Evolutionary conservation across 192 early-diverging fungal species (phyloP), one percentile per base, ranked within the genome.

Genomic region (Linnemannia zychae): DNA sequence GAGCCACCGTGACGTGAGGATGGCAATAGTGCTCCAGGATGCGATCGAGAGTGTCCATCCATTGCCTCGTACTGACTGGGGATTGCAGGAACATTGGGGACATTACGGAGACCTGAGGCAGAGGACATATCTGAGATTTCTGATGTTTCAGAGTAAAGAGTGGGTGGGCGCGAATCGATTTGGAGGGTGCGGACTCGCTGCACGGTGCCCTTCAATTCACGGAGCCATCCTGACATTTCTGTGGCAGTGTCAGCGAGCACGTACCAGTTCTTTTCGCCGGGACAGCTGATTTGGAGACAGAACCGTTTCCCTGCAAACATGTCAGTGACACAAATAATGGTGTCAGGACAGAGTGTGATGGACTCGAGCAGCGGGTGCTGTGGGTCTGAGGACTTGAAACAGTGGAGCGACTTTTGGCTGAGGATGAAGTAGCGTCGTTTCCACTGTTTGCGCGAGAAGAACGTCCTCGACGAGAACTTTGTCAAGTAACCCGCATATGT

Each of bases 341-440:
- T 79, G 17, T 80, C 77, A 37, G 88, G 49, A 36, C 70, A 82
- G 44, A 89, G 65, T 15, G 63, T 71, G 40, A 89, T 77, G 20
- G 75, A 71, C 20, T 89, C 88, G 44, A 84, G 78, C 17, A 89
- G 47, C 31, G 69, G 68, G 24, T 86, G 79, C 17, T 74, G 79
- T 47, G 72, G 69, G 52, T 89, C 88, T 2, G 80, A 81, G 6
- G 84, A 86, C 50, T 89, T 89, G 78, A 89, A 89, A 74, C 88
- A 89, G 49, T 89, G 80, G 17, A 89, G 81, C 5, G 81, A 76
- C 31, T 74, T 80, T 71, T 89, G 78, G 40, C 71, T 57, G 20
- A 89, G 75, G 28, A 87, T 77, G 69, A 89, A 89, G 60, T 78
- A 89, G 31, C 88, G 80, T 63, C 84, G 72, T 40, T 89, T 89